Evolutionary conservation across 2,329 filamentous ascomycete species (phyloP).

Genomic region (Macroventuria anomochaeta): DNA sequence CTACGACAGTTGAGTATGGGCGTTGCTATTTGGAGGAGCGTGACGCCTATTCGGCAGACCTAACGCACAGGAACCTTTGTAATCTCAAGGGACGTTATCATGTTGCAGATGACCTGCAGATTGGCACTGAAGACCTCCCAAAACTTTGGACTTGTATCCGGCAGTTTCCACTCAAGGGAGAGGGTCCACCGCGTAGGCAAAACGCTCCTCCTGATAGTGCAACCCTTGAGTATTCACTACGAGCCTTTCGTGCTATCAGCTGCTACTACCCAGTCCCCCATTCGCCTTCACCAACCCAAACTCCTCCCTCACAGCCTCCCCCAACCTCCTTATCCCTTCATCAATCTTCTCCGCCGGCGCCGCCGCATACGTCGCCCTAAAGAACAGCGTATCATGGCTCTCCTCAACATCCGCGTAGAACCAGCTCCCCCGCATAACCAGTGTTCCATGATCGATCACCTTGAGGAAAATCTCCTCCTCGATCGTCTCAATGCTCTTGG

Average conservation of each 20-base stretch:
- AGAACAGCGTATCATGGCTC: slow-evolving; percentile 72
- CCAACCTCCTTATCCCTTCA: slow-evolving; percentile 67
- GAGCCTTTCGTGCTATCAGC: background rate
- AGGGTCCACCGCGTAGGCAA: too few species aligned
- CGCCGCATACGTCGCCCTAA: slow-evolving; percentile 88
- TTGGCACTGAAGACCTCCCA: too few species aligned
- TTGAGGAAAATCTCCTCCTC: slow-evolving; percentile 87
- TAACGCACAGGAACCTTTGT: too few species aligned
- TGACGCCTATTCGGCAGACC: too few species aligned
- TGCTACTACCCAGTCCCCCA: background rate
- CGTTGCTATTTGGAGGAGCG: too few species aligned
- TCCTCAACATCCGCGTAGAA: slow-evolving; percentile 77
- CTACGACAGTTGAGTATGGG: too few species aligned
- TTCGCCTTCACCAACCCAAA: slow-evolving; percentile 56
- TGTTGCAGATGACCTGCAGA: too few species aligned
- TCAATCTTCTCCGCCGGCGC: slow-evolving; percentile 64
- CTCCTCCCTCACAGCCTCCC: slow-evolving; percentile 70
- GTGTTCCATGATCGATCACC: slow-evolving; percentile 76
- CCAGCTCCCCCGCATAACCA: slow-evolving; percentile 88
- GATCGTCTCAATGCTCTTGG: slow-evolving; percentile 63
- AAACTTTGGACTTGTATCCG: too few species aligned
- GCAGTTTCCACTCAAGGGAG: too few species aligned
- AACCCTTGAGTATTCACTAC: background rate
- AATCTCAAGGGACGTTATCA: too few species aligned
- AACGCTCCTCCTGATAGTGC: background rate